phyloP scores from a whole-genome alignment of 495 filamentous ascomycete species.

The Xanthoparmelia taractica region DNA sequence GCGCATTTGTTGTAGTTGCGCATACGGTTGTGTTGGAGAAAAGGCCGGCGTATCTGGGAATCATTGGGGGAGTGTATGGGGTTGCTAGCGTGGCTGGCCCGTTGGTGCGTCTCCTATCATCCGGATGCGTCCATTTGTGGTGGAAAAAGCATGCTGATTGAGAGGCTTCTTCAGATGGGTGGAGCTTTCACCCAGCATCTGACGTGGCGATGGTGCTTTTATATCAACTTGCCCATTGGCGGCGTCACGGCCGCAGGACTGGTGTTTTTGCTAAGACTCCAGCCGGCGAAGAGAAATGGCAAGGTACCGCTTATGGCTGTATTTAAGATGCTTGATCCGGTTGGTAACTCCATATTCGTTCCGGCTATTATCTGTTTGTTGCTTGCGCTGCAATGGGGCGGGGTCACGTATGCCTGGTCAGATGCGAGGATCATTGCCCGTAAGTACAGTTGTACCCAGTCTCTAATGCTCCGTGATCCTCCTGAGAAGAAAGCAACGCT shows the following conservation, averaged over 20 bases:
- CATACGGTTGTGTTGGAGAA: no score
- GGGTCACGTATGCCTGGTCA: constrained; percentile 46
- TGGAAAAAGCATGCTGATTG: constrained; percentile 40
- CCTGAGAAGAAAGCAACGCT: no score
- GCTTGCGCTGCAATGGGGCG: constrained; percentile 59
- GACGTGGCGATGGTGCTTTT: constrained; percentile 57
- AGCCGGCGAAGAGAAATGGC: constrained; percentile 27
- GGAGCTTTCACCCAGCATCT: constrained; percentile 41
- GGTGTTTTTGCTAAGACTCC: constrained; percentile 37
- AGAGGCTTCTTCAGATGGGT: no score
- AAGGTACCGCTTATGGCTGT: constrained; percentile 23
- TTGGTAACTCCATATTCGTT: constrained; percentile 30
- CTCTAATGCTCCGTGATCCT: neutral
- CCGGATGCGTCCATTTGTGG: no score
- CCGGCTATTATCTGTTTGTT: constrained; percentile 33
- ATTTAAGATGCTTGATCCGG: constrained; percentile 43
- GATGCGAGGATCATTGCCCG: neutral
- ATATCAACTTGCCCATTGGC: constrained; percentile 55
- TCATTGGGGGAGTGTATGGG: neutral
- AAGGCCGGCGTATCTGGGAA: neutral
- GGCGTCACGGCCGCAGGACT: constrained; percentile 41
- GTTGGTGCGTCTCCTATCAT: no score
- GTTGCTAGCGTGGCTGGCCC: constrained; percentile 38
- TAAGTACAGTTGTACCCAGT: no score
- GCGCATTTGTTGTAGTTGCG: neutral